A percentile compares a stretch with the other conserved stretches of the same genome.
Conservation (phyloP, 2,329 filamentous ascomycete genomes). For the Fusarium sororula region DNA sequence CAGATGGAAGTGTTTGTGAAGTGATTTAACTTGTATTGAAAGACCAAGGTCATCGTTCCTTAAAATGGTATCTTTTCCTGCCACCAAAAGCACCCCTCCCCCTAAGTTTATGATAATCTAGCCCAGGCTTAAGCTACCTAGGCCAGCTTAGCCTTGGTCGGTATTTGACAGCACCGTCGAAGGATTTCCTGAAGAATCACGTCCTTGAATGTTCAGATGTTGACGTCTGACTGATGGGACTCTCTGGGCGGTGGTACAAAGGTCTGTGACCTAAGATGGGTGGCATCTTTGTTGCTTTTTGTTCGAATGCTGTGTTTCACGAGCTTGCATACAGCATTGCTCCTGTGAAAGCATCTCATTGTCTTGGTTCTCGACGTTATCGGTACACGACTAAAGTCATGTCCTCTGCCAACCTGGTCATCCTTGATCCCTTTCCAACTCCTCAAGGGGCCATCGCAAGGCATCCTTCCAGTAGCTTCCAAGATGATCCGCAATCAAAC, state of each 20-base stretch:
- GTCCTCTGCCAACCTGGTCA: slow-evolving; percentile 11
- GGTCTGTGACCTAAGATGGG: neutral
- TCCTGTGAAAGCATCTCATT: neutral
- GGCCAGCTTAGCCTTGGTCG: neutral
- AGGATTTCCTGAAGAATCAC: neutral
- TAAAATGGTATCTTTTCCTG: neutral
- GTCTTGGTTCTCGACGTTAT: neutral
- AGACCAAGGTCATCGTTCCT: neutral
- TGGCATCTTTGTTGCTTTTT: neutral
- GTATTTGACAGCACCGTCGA: neutral
- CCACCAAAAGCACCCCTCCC: neutral
- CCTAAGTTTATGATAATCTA: neutral
- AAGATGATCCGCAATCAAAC: slow-evolving; percentile 45
- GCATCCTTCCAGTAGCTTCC: slow-evolving; percentile 47
- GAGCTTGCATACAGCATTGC: neutral
- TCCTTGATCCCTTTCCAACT: slow-evolving; percentile 41
- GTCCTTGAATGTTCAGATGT: neutral
- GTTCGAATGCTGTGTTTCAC: neutral
- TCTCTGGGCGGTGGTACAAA: neutral
- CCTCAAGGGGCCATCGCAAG: slow-evolving; percentile 47
- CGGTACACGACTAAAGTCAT: neutral
- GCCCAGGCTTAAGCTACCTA: neutral
- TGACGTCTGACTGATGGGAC: neutral
- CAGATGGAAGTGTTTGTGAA: neutral
- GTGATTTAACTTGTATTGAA: neutral